Base-by-base conservation (phyloP, 169 alveolate genomes). In the Babesia gibsoni region DNA sequence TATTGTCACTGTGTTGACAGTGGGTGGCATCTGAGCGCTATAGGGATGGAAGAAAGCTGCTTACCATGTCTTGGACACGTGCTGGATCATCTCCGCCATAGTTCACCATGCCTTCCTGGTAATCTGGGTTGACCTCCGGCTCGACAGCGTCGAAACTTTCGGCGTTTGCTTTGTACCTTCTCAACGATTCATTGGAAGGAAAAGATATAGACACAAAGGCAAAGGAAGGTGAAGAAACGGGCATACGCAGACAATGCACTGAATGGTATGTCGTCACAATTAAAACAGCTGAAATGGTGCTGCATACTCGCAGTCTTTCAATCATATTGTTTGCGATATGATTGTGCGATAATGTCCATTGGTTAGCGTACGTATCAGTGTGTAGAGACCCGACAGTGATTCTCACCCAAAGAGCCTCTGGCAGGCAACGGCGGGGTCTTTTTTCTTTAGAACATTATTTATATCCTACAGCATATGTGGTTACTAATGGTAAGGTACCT, bases 1-100 rank as follows among this genome's bases (percentile, higher is more conserved):
- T 4, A 79, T 14, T 3, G 88, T 79, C 18, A 79, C 88, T 1
- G 42, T 43, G 48, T 79, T 79, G 25, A 63, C 78, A 23, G 64
- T 41, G 18, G 59, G 58, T 10, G 32, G 25, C 59, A 36, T 57
- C 81, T 61, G 58, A 3, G 46, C 1, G 22, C 23, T 16, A 18
- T 41, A 2, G 29, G 8, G 6, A 46, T 14, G 3, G 1, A 22
- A 1, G 14, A 25, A 0, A 2, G 5, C 0, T 5, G 27, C 41
- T 37, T 45, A 61, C 72, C 37, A n/a, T 20, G 8, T 61, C 72
- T 5, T 45, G 35, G 25, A 8, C 16, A 32, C 72, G 56, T 18
- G 72, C 48, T 35, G 18, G 50, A 25, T 61, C 72, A 35, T 61
- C 72, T n/a, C 4, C 46, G 35, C 27, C 5, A 46, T 43, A 61